Evolutionary conservation across 495 filamentous ascomycete genomes (phyloP), one percentile per base, ranked within the genome.

Genomic region (Pseudomonodictys pantanalensis): DNA sequence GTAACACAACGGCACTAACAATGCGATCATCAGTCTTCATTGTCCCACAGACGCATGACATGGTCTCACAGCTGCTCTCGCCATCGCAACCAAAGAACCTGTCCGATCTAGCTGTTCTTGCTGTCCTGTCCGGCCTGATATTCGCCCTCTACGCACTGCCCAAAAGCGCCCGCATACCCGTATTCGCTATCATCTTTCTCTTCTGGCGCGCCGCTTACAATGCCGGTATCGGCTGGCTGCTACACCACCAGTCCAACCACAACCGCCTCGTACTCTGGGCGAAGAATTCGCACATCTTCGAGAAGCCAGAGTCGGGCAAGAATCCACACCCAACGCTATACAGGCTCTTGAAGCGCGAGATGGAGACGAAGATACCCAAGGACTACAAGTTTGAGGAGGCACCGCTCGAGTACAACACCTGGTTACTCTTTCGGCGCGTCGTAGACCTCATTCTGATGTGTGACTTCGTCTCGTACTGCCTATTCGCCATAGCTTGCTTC

Each of bases 391-490:
- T 98, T 69, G 91, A 93, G 64, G 78, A 88, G 52, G 91, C 92
- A 1, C 93, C 93, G 9, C 79, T 97, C 73, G 93, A 98, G 80
- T 98, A 96, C 79, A 98, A 98, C 75, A 95, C 95, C 46, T 98
- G 93, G 93, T 83, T 98, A 17, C 82, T 96, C 55, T 98, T 97
- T 76, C 84, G 93, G 46, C 87, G 93, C 60, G 81, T 97, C 12
- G 93, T 97, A 53, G 93, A 98, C 68, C 75, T 97, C 68, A 96
- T 97, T 64, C 79, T 98, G 66, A 95, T 98, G 91, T 95, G 92
- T 76, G 93, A 98, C 73, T 97, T 98, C 75, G 85, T 89, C 33
- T 95, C 92, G 35, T 98, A 97, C 77, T 91, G 88, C 74, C 81
- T 96, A 41, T 97, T 97, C 75, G 95, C 93, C 64, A 84, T 95